Base-by-base conservation (phyloP, 73 alveolate species). In the Blepharisma stoltei region DNA sequence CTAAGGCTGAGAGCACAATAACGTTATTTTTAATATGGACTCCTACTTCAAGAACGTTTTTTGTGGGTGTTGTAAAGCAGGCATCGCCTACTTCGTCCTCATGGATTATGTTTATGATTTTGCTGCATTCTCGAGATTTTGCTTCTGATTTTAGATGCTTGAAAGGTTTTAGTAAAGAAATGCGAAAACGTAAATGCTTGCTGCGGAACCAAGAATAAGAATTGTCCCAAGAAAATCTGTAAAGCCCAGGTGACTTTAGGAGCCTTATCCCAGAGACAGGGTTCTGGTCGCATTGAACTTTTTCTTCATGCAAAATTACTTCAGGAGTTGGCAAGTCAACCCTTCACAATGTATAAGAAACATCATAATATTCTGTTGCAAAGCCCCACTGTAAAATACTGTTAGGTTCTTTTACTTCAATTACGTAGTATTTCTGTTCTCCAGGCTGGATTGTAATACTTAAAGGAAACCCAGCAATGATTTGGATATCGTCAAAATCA, bases 141-240 rank as follows among this genome's bases (percentile, higher is more conserved):
- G 41, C 41, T 32, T 32, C 41, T 32, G 41, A 32, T 32, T 32
- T 32, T 1, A 32, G 41, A 32, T 32, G 41, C 23, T 60, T 60
- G 23, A 14, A 60, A 1, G 73, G 73, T 60, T 38, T n/a, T 14
- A 60, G 73, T 5, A 60, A 14, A 60, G 11, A 60, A 20, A 60
- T 25, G 14, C 23, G 14, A 25, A 14, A 60, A 2, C 73, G 73
- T 5, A 60, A 25, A 60, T 60, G 73, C 73, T 60, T 60, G 23
- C 46, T 38, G 18, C 73, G 37, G 23, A 60, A 60, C 73, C 73
- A 60, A 60, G 73, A 60, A 60, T 60, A 60, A 8, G 73, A 60
- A 5, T 60, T 60, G 46, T 38, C 23, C 73, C 73, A 60, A 14
- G 73, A 14, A 25, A 60, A 60, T 60, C 11, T 18, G 45, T 60